These are phyloP conservation scores for Gonapodya sp. DNA, from an alignment of 192 early-diverging fungal genomes.

Conservation along the genomic window DNA sequence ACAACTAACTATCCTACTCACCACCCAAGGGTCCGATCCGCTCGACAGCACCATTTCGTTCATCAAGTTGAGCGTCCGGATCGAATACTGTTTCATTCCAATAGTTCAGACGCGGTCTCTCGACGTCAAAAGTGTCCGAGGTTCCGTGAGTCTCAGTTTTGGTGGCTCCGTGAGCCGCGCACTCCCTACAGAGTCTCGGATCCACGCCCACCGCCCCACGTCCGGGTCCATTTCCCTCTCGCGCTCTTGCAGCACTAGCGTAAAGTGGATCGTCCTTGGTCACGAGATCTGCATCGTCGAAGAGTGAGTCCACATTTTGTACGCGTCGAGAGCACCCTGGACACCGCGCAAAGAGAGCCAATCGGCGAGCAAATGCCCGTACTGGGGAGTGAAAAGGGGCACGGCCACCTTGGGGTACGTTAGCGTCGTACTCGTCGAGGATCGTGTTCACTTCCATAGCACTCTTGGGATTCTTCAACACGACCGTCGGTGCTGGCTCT, in stretches of 20 bases:
- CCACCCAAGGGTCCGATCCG: background rate
- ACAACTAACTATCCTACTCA: too few species aligned
- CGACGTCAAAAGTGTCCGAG: background rate
- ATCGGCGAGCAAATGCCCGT: background rate
- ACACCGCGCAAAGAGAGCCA: background rate
- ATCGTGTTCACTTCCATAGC: background rate
- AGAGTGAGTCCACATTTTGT: background rate
- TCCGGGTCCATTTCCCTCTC: background rate
- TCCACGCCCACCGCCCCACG: background rate
- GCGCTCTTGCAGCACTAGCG: background rate
- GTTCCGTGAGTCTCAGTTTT: too few species aligned
- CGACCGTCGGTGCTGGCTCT: too few species aligned
- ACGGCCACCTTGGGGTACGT: background rate
- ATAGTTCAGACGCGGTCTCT: background rate
- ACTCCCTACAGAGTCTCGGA: too few species aligned
- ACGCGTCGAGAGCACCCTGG: background rate
- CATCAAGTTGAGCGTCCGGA: background rate
- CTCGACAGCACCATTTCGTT: background rate
- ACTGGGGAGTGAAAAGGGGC: background rate
- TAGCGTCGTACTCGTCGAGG: background rate
- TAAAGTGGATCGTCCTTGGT: background rate
- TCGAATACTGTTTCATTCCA: background rate
- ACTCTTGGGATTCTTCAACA: too few species aligned
- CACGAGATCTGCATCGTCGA: background rate
- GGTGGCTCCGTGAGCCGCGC: too few species aligned